Percentiles rank a stretch among this genome's conserved stretches.
Conservation (phyloP, 1,284 basidiomycete species). For the Heterobasidion irregulare region DNA sequence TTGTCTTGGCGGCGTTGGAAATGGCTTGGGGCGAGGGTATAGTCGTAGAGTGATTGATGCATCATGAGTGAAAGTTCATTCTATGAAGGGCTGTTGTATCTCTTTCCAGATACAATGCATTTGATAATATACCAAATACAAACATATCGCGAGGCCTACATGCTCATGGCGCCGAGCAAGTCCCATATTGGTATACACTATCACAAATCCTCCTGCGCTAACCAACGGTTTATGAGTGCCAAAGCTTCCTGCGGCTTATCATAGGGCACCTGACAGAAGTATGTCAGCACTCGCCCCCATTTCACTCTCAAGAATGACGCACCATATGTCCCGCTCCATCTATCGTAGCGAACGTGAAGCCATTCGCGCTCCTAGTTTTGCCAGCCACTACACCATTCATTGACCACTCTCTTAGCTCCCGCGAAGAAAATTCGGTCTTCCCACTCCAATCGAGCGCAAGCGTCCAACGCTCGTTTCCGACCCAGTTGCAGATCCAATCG, state of each 20-base stretch:
- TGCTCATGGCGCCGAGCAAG: too few relatives aligned
- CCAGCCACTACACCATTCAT: slow-evolving; percentile 46
- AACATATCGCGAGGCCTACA: too few relatives aligned
- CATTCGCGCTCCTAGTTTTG: slow-evolving; percentile 43
- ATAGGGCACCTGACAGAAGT: slow-evolving; percentile 37
- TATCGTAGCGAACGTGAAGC: slow-evolving; percentile 57
- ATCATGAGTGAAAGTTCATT: too few relatives aligned
- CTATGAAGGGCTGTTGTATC: too few relatives aligned
- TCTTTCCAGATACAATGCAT: too few relatives aligned
- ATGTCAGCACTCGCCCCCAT: too few relatives aligned
- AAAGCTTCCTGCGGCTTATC: slow-evolving; percentile 49
- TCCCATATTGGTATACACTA: too few relatives aligned
- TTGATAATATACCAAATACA: too few relatives aligned
- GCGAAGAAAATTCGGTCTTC: slow-evolving; percentile 35
- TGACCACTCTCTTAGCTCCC: slow-evolving; percentile 47
- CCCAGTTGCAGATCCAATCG: slow-evolving; percentile 73
- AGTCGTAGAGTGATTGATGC: too few relatives aligned
- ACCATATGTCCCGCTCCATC: slow-evolving; percentile 62
- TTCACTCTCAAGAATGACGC: slow-evolving; percentile 12
- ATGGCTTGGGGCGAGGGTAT: neutral
- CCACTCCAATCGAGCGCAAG: slow-evolving; percentile 57
- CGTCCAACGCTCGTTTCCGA: slow-evolving; percentile 66
- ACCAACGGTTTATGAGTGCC: slow-evolving; percentile 42
- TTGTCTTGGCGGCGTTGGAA: neutral
- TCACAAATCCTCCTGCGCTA: slow-evolving; percentile 26